Conservation (phyloP, 192 early-diverging fungal genomes). For the Chytriomyces hyalinus region DNA sequence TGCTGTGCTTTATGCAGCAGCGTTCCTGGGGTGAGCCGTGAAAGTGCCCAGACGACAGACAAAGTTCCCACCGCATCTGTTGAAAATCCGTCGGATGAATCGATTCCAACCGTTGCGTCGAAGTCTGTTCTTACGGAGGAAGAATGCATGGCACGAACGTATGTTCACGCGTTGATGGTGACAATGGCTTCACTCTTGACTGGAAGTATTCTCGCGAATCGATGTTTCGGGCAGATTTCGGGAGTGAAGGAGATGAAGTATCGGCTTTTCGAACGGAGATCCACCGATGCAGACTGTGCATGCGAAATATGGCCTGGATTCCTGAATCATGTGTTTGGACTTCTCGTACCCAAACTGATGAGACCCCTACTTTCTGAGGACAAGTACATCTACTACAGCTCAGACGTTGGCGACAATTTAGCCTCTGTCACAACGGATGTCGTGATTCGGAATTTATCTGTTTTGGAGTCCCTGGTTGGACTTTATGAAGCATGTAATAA, state of each 20-base stretch:
- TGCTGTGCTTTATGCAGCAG: conserved; percentile 9
- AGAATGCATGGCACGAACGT: conserved; percentile 2
- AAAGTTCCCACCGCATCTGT: neutral
- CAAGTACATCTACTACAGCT: neutral
- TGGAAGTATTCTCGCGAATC: conserved; percentile 32
- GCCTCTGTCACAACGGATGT: neutral
- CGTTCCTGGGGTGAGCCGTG: too few relatives aligned
- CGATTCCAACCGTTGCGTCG: neutral
- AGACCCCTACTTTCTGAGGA: neutral
- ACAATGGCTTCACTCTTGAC: conserved; percentile 37
- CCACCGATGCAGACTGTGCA: neutral
- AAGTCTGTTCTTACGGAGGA: neutral
- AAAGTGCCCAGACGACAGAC: too few relatives aligned
- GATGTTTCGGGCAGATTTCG: conserved; percentile 30
- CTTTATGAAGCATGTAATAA: conserved; percentile 32
- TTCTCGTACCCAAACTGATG: conserved; percentile 30
- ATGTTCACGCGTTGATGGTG: conserved; percentile 10
- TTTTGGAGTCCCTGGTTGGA: conserved; percentile 32
- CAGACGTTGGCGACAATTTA: neutral
- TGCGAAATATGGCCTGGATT: conserved; percentile 34
- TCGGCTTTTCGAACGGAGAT: conserved; percentile 32
- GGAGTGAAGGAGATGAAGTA: conserved; percentile 44
- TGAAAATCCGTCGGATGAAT: neutral
- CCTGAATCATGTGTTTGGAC: conserved; percentile 36
- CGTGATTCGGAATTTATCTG: conserved; percentile 46